phyloP scores from a whole-genome alignment of 192 early-diverging fungal species.

The Coemansia sp. region DNA sequence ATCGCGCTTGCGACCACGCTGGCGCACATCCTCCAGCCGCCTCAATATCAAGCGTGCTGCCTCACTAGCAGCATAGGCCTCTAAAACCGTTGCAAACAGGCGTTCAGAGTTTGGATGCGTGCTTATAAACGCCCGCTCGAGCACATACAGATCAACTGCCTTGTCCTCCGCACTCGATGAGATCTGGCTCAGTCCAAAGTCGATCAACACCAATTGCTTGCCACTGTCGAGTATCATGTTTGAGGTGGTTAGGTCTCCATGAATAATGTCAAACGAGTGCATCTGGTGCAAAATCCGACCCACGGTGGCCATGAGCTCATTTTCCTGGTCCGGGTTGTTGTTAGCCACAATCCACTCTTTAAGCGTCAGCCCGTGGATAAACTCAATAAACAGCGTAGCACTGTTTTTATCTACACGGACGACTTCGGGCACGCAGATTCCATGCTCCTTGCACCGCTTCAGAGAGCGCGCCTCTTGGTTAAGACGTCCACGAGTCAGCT shows the following conservation, averaged over 20 bases:
- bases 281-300: conserved; percentile 71
- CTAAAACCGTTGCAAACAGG: conserved; percentile 74
- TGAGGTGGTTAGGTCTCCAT: conserved; percentile 96
- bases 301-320: conserved; percentile 54
- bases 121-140: conserved; percentile 87
- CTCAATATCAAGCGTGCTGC: conserved; percentile 63
- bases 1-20: conserved; percentile 78
- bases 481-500: conserved; percentile 72
- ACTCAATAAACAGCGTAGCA: conserved; percentile 88
- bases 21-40: conserved; percentile 75
- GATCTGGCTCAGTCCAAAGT: conserved; percentile 93
- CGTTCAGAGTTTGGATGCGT: conserved; percentile 85
- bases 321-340: conserved; percentile 16
- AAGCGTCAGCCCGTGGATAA: conserved; percentile 73
- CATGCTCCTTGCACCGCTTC: conserved; percentile 64
- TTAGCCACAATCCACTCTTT: conserved; percentile 62
- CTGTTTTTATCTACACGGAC: conserved; percentile 73
- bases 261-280: conserved; percentile 85
- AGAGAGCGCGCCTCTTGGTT: conserved; percentile 86
- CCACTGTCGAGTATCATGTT: conserved; percentile 76
- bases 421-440: conserved; percentile 79
- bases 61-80: conserved; percentile 64
- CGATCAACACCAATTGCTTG: conserved; percentile 69
- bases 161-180: conserved; percentile 89
- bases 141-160: conserved; percentile 98